Evolutionary conservation across 257 asterid genomes (phyloP), one percentile per base, ranked within the genome.

Genomic region (Przewalskia tangutica): DNA sequence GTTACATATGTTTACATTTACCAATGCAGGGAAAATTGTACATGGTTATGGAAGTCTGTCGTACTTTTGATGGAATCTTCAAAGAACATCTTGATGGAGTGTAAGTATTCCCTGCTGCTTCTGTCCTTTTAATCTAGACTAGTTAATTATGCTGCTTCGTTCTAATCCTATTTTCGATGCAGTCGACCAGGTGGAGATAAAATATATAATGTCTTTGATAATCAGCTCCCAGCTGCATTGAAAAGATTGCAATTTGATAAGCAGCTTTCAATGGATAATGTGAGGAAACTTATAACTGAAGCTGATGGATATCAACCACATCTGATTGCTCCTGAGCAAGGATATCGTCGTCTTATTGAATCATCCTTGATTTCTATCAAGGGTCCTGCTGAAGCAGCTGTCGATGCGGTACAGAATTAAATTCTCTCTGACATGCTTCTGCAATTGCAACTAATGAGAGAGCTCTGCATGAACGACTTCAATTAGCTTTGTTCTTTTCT

Each of bases 281-380:
- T 94, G 59, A 93, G 98, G 83, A 96, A 96, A 86, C 89, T 94
- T 81, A 96, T 96, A 60, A 94, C 98, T 44, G 98, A 94, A 88
- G 99, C 98, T 86, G 99, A 96, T 91, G 98, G 98, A 58, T 96
- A 94, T 86, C 99, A 96, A 87, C 99, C 99, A 65, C 99, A 96
- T 90, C 91, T 96, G 77, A 96, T 96, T 86, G 99, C 99, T 38
- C 99, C 99, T 16, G 99, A 96, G 84, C 98, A 96, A 85, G 99
- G 99, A 82, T 96, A 96, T 84, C 98, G 98, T 36, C 97, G 97
- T 77, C 98, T 96, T 81, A 96, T 96, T 84, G 99, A 96, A 85
- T 94, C 98, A 77, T 90, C 98, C 62, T 86, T 95, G 90, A 83
- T 90, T 80, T 90, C 92, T 34, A 91, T 95, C 55, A 96, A 96